Evolutionary conservation across 2,329 filamentous ascomycete genomes (phyloP).

Genomic region (Parasarocladium wereldwijsianum): DNA sequence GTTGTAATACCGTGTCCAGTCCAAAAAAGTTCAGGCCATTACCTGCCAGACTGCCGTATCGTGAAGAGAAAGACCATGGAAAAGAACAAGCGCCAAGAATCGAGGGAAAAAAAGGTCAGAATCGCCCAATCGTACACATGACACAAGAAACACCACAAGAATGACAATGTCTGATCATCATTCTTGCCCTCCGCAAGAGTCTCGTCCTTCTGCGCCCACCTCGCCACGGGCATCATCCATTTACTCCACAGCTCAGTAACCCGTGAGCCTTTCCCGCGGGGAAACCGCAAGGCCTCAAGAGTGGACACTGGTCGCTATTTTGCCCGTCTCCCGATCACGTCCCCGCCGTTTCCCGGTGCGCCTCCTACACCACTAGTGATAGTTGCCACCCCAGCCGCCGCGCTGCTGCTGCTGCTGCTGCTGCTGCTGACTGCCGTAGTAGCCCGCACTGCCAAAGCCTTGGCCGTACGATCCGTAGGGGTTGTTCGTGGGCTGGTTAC

Average conservation of each 20-base stretch:
- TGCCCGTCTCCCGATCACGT: constrained; percentile 1
- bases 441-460: constrained; percentile 29
- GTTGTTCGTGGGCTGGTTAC: constrained; percentile 36
- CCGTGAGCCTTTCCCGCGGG: constrained; percentile 1
- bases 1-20: no score
- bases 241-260: background rate
- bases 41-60: no score
- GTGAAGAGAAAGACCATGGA: constrained; percentile 1
- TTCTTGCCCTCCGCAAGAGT: no score
- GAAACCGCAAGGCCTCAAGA: constrained; percentile 1
- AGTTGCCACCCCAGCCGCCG: constrained; percentile 46
- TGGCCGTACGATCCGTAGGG: constrained; percentile 39
- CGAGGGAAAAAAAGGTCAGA: constrained; percentile 1
- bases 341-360: constrained; percentile 11
- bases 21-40: no score
- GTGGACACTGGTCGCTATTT: background rate
- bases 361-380: constrained; percentile 29
- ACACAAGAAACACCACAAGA: constrained; percentile 2
- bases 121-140: constrained; percentile 4
- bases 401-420: constrained; percentile 27
- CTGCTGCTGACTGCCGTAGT: constrained; percentile 22
- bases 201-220: no score
- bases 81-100: constrained; percentile 4
- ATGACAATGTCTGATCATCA: no score
- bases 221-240: constrained; percentile 1